Conservation (phyloP, 805 yeast species). For the Sugiyamaella marilandica region DNA sequence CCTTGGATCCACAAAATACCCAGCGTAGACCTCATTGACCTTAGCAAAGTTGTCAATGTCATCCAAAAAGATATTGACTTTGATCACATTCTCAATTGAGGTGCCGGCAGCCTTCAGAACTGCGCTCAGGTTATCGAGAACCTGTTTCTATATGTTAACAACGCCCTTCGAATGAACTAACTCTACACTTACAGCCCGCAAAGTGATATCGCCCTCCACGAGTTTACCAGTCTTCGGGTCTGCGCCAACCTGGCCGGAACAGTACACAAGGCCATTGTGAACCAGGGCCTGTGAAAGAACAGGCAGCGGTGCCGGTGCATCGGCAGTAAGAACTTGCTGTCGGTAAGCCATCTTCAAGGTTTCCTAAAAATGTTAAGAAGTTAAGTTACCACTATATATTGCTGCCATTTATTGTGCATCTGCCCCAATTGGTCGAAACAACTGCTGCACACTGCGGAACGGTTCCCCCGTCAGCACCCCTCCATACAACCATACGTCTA, state of each 20-base stretch:
- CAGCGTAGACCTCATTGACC: constrained; percentile 77
- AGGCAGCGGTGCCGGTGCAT: constrained; percentile 88
- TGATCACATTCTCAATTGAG: constrained; percentile 73
- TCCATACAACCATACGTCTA: too few relatives aligned
- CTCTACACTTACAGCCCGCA: constrained; percentile 13
- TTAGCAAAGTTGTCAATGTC: constrained; percentile 83
- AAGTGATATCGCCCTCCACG: constrained; percentile 37
- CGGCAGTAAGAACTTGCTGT: constrained; percentile 50
- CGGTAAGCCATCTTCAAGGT: constrained; percentile 7
- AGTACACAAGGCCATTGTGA: constrained; percentile 66
- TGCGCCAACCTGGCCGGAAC: constrained; percentile 65
- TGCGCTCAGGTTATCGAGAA: constrained; percentile 40
- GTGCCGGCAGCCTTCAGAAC: constrained; percentile 84
- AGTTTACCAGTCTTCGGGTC: constrained; percentile 34
- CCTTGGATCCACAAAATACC: constrained; percentile 32
- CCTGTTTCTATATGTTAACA: constrained; percentile 25
- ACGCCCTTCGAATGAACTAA: not conserved
- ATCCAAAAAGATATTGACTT: constrained; percentile 82
- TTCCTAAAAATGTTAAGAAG: not conserved
- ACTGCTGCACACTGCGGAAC: too few relatives aligned
- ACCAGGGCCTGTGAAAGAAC: constrained; percentile 85
- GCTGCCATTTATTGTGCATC: too few relatives aligned
- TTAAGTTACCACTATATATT: not conserved
- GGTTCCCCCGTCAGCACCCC: too few relatives aligned
- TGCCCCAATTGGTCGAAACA: too few relatives aligned